Percentiles rank a stretch among this genome's conserved stretches.
Evolutionary conservation across 352 stramenopile genomes (phyloP).

Genomic region (Phytopythium helicoides): DNA sequence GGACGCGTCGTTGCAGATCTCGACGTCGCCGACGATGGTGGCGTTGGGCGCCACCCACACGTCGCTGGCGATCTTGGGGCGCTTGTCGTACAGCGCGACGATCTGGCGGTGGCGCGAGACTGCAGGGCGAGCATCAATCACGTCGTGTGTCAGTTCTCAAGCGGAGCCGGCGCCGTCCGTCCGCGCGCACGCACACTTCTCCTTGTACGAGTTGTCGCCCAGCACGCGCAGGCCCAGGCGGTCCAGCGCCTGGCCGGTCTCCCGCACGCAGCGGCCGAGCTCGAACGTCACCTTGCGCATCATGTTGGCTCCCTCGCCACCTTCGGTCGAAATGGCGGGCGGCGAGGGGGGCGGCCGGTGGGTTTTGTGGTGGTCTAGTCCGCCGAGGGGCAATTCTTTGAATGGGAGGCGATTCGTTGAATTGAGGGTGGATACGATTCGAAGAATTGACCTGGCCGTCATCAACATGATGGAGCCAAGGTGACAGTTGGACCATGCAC

Average conservation of each 20-base stretch:
- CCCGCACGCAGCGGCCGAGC: constrained; percentile 90
- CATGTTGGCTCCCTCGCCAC: constrained; percentile 34
- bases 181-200: constrained; percentile 70
- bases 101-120: constrained; percentile 92
- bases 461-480: too few species aligned
- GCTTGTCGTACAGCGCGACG: constrained; percentile 93
- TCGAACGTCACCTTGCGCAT: constrained; percentile 89
- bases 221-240: constrained; percentile 90
- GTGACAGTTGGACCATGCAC: too few species aligned
- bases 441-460: too few species aligned
- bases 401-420: too few species aligned
- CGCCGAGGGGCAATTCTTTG: too few species aligned
- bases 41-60: constrained; percentile 96
- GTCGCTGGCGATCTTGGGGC: constrained; percentile 85
- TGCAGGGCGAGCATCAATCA: constrained; percentile 36
- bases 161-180: too few species aligned
- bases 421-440: too few species aligned
- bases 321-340: background rate
- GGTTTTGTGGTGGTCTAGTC: too few species aligned
- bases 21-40: constrained; percentile 95
- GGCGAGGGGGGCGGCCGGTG: too few species aligned
- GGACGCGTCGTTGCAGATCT: constrained; percentile 92
- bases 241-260: constrained; percentile 96
- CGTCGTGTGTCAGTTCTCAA: too few species aligned
- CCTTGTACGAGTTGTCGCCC: constrained; percentile 85